A percentile compares a stretch with the other conserved stretches of the same genome.
These are phyloP conservation scores for Xylaria digitata DNA, from an alignment of 2,329 filamentous ascomycete species.

Conservation along the genomic window DNA sequence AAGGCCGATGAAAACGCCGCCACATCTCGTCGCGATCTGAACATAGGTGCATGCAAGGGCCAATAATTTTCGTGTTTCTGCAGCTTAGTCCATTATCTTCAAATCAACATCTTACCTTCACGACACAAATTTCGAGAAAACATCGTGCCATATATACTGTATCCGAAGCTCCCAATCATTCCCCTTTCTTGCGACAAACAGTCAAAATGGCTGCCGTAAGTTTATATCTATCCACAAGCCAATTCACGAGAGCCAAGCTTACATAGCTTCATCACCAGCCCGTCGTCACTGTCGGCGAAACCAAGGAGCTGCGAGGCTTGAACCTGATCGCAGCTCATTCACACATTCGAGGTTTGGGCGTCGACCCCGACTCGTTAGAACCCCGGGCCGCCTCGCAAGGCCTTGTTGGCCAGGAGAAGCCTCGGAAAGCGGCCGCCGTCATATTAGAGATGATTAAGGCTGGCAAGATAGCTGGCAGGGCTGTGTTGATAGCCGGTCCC, in stretches of 20 bases:
- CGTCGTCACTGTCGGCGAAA: conserved; percentile 86
- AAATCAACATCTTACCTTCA: conserved; percentile 16
- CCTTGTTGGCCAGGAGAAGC: conserved; percentile 95
- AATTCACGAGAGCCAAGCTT: conserved; percentile 27
- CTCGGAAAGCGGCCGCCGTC: conserved; percentile 93
- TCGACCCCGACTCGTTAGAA: conserved; percentile 90
- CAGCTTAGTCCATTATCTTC: conserved; percentile 19
- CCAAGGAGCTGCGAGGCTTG: conserved; percentile 93
- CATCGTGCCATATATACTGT: background rate
- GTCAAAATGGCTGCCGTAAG: conserved; percentile 65
- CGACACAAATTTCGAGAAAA: conserved; percentile 5
- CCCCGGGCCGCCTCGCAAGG: conserved; percentile 88
- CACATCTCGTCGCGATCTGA: conserved; percentile 38
- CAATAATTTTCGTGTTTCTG: conserved; percentile 39
- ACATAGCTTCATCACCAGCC: conserved; percentile 55
- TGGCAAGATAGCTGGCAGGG: conserved; percentile 96
- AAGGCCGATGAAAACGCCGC: conserved; percentile 23
- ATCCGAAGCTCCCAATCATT: background rate
- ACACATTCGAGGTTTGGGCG: conserved; percentile 94
- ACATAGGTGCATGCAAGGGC: conserved; percentile 21
- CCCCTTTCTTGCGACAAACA: background rate
- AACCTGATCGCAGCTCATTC: conserved; percentile 99
- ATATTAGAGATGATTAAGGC: conserved; percentile 99
- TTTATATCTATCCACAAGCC: conserved; percentile 33
- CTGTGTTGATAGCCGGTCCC: conserved; percentile 93